phyloP scores from a whole-genome alignment of 2,329 filamentous ascomycete species.

The Aspergillus ochraceus region DNA sequence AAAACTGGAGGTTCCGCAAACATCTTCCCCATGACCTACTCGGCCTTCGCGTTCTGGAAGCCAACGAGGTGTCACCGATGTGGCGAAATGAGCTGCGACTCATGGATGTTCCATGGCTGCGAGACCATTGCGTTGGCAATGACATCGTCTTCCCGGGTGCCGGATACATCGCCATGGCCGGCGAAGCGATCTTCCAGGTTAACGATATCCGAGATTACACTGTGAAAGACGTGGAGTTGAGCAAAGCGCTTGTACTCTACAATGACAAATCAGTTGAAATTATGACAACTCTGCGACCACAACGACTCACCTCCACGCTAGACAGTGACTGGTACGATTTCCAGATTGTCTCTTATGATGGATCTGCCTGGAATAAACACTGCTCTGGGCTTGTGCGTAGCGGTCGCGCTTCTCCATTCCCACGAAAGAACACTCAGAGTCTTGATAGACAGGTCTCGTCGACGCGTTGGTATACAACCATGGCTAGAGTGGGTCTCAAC shows the following conservation, averaged over 20 bases:
- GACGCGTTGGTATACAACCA: conserved; percentile 14
- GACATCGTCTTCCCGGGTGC: conserved; percentile 29
- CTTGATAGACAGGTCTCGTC: background rate
- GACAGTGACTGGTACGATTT: background rate
- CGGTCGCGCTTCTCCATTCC: background rate
- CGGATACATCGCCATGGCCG: background rate
- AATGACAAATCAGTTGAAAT: background rate
- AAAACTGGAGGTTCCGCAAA: background rate
- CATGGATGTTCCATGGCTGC: conserved; percentile 24
- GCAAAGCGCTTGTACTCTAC: background rate
- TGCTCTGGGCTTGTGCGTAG: background rate
- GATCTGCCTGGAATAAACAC: background rate
- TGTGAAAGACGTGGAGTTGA: background rate
- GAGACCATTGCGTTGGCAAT: conserved; percentile 24
- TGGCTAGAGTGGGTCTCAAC: conserved; percentile 16
- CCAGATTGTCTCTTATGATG: background rate
- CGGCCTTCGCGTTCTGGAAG: background rate
- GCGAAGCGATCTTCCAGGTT: background rate
- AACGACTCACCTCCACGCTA: background rate
- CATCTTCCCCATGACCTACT: background rate
- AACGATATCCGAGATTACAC: background rate
- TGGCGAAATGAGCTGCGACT: conserved; percentile 23
- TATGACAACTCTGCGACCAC: background rate
- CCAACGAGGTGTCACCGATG: background rate
- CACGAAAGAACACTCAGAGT: background rate